Conservation (phyloP, 78 protist genomes). For the Cavenderia fasciculata region DNA sequence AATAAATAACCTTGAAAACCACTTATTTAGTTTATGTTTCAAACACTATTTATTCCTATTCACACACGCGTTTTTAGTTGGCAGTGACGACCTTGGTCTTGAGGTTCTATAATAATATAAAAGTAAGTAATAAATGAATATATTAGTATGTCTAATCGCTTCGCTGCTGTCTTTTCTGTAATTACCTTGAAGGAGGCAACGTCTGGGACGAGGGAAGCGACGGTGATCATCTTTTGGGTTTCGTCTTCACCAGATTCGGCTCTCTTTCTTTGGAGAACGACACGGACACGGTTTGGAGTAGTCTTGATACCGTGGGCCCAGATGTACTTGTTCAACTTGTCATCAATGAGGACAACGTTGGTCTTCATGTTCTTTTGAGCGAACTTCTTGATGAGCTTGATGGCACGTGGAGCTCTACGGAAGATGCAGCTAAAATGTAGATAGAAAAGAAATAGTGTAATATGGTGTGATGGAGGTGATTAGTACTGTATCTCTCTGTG, state of each 20-base stretch:
- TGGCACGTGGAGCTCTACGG: conserved; percentile 95
- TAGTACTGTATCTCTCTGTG: background rate
- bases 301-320: conserved; percentile 93
- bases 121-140: background rate
- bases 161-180: background rate
- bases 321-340: conserved; percentile 88
- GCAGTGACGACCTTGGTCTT: conserved; percentile 46
- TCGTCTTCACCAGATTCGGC: conserved; percentile 97
- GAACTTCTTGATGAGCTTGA: conserved; percentile 85
- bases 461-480: background rate
- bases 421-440: conserved; percentile 86
- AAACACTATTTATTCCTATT: conserved; percentile 22
- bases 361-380: conserved; percentile 93
- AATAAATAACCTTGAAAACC: too few relatives aligned
- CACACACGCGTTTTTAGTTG: background rate
- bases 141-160: background rate
- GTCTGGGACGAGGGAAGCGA: conserved; percentile 85
- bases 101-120: conserved; percentile 7
- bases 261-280: conserved; percentile 89
- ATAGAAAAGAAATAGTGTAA: background rate
- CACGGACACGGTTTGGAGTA: conserved; percentile 94
- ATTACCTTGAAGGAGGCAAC: conserved; percentile 78
- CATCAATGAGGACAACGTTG: conserved; percentile 92
- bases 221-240: conserved; percentile 91
- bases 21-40: too few relatives aligned